phyloP scores from a whole-genome alignment of 2,329 filamentous ascomycete genomes.

The Leptographium radiaticola region DNA sequence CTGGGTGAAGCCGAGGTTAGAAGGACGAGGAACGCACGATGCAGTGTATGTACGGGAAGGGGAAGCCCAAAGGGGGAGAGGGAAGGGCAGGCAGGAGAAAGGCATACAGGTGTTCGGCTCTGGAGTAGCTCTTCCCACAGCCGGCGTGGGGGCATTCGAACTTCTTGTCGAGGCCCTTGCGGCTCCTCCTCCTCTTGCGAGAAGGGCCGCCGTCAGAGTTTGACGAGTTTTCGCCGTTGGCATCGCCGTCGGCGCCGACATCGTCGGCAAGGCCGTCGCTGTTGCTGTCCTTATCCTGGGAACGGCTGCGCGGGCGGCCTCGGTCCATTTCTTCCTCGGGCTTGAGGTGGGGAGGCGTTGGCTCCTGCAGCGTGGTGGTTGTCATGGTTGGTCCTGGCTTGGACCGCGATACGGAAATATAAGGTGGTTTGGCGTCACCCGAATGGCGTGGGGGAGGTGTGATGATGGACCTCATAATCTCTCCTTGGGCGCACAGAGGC shows the following conservation, averaged over 20 bases:
- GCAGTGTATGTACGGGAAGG: background rate
- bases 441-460: slow-evolving; percentile 18
- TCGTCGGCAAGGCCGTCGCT: slow-evolving; percentile 26
- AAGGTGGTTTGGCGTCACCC: slow-evolving; percentile 23
- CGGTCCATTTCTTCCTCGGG: slow-evolving; percentile 25
- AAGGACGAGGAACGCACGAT: background rate
- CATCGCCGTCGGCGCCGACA: slow-evolving; percentile 23
- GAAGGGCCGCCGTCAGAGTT: slow-evolving; percentile 36
- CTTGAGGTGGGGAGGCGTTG: slow-evolving; percentile 27
- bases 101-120: slow-evolving; percentile 82
- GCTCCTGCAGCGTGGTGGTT: slow-evolving; percentile 22
- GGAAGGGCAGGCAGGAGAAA: slow-evolving; percentile 12
- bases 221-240: slow-evolving; percentile 33
- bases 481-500: background rate
- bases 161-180: slow-evolving; percentile 67
- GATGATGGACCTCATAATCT: slow-evolving; percentile 30
- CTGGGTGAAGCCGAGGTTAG: slow-evolving; percentile 22
- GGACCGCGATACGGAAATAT: slow-evolving; percentile 24
- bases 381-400: slow-evolving; percentile 25
- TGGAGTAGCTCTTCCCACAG: slow-evolving; percentile 91
- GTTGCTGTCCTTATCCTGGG: slow-evolving; percentile 27
- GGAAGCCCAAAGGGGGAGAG: background rate
- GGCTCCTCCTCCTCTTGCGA: slow-evolving; percentile 54
- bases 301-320: slow-evolving; percentile 28
- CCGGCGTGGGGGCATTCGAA: slow-evolving; percentile 75